Base-by-base conservation (phyloP, 2,329 filamentous ascomycete genomes). In the Phialocephala subalpina region DNA sequence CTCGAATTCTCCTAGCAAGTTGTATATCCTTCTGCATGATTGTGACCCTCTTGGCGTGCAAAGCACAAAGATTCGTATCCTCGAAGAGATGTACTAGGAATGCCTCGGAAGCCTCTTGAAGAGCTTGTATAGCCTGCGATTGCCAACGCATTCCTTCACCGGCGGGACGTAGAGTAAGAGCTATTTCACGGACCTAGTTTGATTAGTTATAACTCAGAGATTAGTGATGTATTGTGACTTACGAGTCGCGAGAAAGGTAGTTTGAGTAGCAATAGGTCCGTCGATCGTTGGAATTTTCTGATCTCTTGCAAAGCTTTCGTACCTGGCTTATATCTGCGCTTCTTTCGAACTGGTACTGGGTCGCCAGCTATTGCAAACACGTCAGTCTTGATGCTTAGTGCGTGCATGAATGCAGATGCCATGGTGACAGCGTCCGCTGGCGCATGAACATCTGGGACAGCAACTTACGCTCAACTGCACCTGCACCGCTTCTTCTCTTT, bases 11-110 rank as follows among this genome's bases (percentile, higher is more conserved):
- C 74, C 92, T 84, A 22, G 95, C 95, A 67, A 98, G 86, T 81
- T 97, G 95, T 74, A 99, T 97, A 80, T 98, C 96, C 82, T 97
- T 97, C 80, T 96, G 94, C 92, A 97, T 95, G 74, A 97, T 97
- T 45, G 95, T 98, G 61, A 98, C 94, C 78, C 95, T 87, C 83
- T 97, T 97, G 68, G 95, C 96, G 81, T 98, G 95, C 74, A 98
- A 94, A 69, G 95, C 96, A 82, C 95, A 97, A 49, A 98, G 86
- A 82, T 98, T 97, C 71, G 93, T 93, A 80, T 97, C 93, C 78
- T 97, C 94, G 77, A 98, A 97, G n/a, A 98, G 84, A 77, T 97
- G 94, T 66, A 98, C 92, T 73, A 98, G 86, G 80, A 97, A 98
- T 5, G 95, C 95, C 82, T 98, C 95, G n/a, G 94, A 89, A 16